These are phyloP conservation scores for Panicum hallii DNA, from an alignment of 202 grass and related monocot species.

Conservation along the genomic window DNA sequence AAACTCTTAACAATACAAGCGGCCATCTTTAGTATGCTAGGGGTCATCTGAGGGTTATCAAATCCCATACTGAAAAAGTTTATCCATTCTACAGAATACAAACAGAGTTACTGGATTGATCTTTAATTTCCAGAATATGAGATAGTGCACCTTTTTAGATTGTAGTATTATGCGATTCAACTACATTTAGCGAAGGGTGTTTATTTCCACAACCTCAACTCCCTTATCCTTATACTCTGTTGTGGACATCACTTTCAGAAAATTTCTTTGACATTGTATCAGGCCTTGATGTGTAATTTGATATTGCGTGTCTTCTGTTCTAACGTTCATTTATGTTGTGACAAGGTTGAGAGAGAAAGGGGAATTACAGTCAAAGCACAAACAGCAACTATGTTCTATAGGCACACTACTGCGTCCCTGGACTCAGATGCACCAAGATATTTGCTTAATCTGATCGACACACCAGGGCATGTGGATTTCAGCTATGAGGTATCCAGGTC, in stretches of 20 bases:
- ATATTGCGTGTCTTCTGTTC: conserved; percentile 9
- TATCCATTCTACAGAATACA: conserved; percentile 6
- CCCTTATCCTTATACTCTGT: neutral
- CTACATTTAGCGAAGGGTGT: neutral
- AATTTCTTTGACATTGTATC: conserved; percentile 17
- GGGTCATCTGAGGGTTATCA: conserved; percentile 2
- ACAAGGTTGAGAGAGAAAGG: conserved; percentile 93
- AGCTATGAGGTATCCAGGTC: conserved; percentile 98
- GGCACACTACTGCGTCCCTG: conserved; percentile 21
- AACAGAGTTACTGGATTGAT: conserved; percentile 2
- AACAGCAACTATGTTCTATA: conserved; percentile 97
- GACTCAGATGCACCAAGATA: conserved; percentile 49
- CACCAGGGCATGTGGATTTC: conserved; percentile 97
- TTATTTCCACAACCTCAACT: conserved; percentile 4
- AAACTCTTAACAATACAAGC: neutral
- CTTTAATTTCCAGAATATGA: conserved; percentile 19
- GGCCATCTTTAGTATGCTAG: neutral
- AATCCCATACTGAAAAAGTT: neutral
- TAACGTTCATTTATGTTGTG: conserved; percentile 24
- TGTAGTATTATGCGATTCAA: conserved; percentile 3
- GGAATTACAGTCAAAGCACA: conserved; percentile 99
- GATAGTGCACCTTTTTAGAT: neutral
- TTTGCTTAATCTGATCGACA: conserved; percentile 94
- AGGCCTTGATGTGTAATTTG: conserved; percentile 8
- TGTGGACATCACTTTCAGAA: neutral